Base-by-base conservation (phyloP, 257 asterid species). In the Buddleja alternifolia region DNA sequence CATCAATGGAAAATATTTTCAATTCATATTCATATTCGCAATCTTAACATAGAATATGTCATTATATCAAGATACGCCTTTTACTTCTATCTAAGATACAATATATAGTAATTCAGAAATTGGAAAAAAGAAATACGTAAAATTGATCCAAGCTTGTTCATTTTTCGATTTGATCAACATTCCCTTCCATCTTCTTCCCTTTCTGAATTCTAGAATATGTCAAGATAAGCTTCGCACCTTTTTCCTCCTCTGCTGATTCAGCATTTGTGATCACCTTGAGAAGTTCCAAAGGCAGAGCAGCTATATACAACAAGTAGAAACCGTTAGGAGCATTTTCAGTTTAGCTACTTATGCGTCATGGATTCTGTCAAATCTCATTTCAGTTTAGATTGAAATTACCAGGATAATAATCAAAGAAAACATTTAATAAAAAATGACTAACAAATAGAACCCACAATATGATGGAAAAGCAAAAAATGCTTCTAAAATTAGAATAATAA, bases 281-380 rank as follows among this genome's bases (percentile, higher is more conserved):
- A 73, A 88, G 91, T 66, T 84, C 93, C 60, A 73, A 59, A 37
- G 97, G 91, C 70, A 90, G 73, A 48, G 97, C 91, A 45, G 93
- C 95, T 52, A 95, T 90, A 76, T 90, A 93, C 74, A 90, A 75
- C 80, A 87, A 93, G 23, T 70, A 67, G 76, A 83, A 82, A 71
- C 79, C 85, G 14, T 41, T 53, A 24, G 78, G 87, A 76, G 69
- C 79, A 61, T 76, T 75, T 62, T 62, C 75, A n/a, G n/a, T n/a
- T n/a, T n/a, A n/a, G 34, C 34, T 1, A 29, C 5, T 29, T 29
- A 5, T 29, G 34, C 34, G 5, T 29, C 82, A 37, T 86, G 93
- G 62, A 84, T 71, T 81, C 93, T 84, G 81, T 42, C 44, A 39
- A 67, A 48, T 12, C 34, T 64, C 21, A 56, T 17, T 51, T 41